Base-by-base conservation (phyloP, 768 basidiomycete genomes). In the Solioccasus polychromus region DNA sequence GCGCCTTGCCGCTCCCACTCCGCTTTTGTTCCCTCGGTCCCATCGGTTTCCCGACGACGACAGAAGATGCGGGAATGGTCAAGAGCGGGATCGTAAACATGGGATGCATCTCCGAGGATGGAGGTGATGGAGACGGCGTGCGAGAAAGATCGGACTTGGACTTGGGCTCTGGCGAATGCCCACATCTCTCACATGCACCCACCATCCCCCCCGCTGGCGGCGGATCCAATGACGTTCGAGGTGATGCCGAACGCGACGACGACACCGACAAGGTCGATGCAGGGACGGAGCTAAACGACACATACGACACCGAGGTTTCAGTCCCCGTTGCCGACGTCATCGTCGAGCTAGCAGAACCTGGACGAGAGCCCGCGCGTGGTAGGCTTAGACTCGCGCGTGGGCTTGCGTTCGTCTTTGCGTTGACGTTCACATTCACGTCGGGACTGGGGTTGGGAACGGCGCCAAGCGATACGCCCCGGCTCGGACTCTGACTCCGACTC, bases 51-150 rank as follows among this genome's bases (percentile, higher is more conserved):
- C n/a, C n/a, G n/a, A n/a, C n/a, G n/a, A n/a, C n/a, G n/a, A n/a
- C n/a, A n/a, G n/a, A n/a, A n/a, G n/a, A 20, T 18, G 36, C 23
- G 19, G 63, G 57, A 0, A 59, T 15, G 18, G 62, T 63, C 29
- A 61, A 35, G n/a, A 63, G 59, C 9, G 62, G 62, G 3, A 64
- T 51, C 0, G 54, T 54, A 18, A 64, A 66, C 62, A 66, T 64
- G 6, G 62, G 64, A 17, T 66, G 59, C 25, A 59, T 39, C 18
- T 37, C 43, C 14, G n/a, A n/a, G n/a, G n/a, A n/a, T n/a, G n/a
- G n/a, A n/a, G n/a, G n/a, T n/a, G n/a, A n/a, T n/a, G n/a, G n/a
- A n/a, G n/a, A n/a, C n/a, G n/a, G n/a, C n/a, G n/a, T n/a, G n/a
- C n/a, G n/a, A n/a, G n/a, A n/a, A n/a, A n/a, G n/a, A n/a, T n/a